phyloP scores from a whole-genome alignment of 352 stramenopile species.

The Globisporangium lucens region DNA sequence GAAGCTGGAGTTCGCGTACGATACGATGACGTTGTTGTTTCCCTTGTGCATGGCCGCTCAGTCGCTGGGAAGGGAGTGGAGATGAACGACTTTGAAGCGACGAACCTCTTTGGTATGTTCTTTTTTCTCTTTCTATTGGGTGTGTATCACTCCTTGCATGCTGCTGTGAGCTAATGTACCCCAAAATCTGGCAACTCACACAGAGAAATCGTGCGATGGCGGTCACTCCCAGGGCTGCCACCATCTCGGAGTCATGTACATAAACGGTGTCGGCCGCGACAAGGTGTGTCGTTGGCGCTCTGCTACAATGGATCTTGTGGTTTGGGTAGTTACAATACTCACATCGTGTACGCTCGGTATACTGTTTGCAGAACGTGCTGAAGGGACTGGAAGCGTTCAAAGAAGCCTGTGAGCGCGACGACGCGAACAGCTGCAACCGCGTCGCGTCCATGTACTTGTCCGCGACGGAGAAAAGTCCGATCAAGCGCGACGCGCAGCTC shows the following conservation, averaged over 20 bases:
- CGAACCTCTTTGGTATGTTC: conserved; percentile 63
- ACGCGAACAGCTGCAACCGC: conserved; percentile 81
- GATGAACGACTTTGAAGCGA: conserved; percentile 62
- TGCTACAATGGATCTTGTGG: background rate
- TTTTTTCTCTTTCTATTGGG: background rate
- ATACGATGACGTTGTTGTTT: background rate
- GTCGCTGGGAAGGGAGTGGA: conserved; percentile 77
- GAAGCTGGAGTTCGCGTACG: background rate
- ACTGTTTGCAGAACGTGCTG: conserved; percentile 36
- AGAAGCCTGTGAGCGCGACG: conserved; percentile 67
- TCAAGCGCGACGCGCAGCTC: conserved; percentile 45
- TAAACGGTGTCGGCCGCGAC: conserved; percentile 60
- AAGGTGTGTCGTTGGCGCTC: conserved; percentile 37
- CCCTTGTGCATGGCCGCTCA: conserved; percentile 18
- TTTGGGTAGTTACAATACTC: background rate
- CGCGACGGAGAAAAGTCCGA: conserved; percentile 23
- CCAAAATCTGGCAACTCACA: background rate
- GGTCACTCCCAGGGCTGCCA: conserved; percentile 77
- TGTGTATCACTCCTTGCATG: background rate
- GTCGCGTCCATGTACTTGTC: conserved; percentile 76
- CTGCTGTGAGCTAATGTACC: background rate
- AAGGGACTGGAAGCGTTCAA: conserved; percentile 75
- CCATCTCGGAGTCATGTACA: conserved; percentile 83
- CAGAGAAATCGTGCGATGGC: conserved; percentile 76
- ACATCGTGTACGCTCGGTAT: background rate